Base-by-base conservation (phyloP, 2,329 filamentous ascomycete species). In the Elsinoe necatrix region DNA sequence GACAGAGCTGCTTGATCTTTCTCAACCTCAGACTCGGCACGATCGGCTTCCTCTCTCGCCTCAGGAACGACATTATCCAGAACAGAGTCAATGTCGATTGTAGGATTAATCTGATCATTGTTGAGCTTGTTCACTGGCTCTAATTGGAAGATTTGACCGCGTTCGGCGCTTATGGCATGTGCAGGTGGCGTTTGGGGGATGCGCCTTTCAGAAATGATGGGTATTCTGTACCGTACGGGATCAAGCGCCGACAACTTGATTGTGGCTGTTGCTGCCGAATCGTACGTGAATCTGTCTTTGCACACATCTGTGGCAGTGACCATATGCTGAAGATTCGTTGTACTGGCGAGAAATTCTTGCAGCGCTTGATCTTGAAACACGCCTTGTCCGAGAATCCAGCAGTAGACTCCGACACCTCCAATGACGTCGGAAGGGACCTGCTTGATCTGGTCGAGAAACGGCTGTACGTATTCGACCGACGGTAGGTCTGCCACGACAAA, bases 401-500 rank as follows among this genome's bases (percentile, higher is more conserved):
- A 80, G 50, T 95, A 80, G 39, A 79, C 78, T 45, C 78, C 74
- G 45, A 96, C 70, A 50, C 84, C 80, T 5, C 75, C 75, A 77
- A 89, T 88, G 31, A 95, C 73, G 27, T 80, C 73, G 9, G 75
- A 64, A 35, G 80, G 80, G 16, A 77, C 73, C 83, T 87, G 91
- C 68, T 96, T 92, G 2, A 83, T 77, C 29, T 89, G 80, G 34
- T 76, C 73, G 42, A 95, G 64, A 54, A 96, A 77, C 4, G 79
- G 71, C 11, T 85, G 81, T 23, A 97, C 73, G 64, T 93, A 91
- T 6, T 83, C 80, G 0, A 68, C 60, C 12, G 84, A 80, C 1
- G 89, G 88, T 6, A 98, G 69, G 63, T 97, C 91, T 39, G 95
- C 75, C 6, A 98, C 77, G 7, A 87, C 86, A 61, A 95, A 77